Percentiles rank a stretch among this genome's conserved stretches.
Conservation (phyloP, 768 basidiomycete genomes). For the Suillus subaureus region DNA sequence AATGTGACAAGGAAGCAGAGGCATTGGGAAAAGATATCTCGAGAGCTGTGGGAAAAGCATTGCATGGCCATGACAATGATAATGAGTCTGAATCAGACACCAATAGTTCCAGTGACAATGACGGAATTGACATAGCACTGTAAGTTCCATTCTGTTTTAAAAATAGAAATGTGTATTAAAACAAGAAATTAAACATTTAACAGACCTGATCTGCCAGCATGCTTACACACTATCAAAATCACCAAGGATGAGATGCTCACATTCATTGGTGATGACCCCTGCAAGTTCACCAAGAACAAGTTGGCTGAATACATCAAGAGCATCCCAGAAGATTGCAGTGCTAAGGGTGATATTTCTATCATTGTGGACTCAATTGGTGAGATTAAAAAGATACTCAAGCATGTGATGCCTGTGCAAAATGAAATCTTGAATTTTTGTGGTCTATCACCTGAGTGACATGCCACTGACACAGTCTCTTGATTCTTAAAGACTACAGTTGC, state of each 20-base stretch:
- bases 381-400: neutral
- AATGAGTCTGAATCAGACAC: neutral
- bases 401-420: neutral
- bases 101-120: neutral
- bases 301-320: neutral
- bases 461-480: neutral
- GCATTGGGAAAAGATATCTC: neutral
- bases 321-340: neutral
- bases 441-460: neutral
- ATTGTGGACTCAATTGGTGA: neutral
- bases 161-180: neutral
- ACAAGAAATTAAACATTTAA: neutral
- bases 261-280: neutral
- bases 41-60: neutral
- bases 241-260: neutral
- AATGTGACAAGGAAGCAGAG: neutral
- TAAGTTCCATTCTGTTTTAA: constrained; percentile 1
- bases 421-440: neutral
- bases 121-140: neutral
- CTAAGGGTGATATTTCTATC: neutral
- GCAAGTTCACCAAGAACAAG: neutral
- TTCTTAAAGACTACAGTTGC: neutral
- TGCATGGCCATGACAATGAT: neutral
- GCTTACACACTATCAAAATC: neutral
- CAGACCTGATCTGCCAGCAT: neutral